These are phyloP conservation scores for Triangularia setosa DNA, from an alignment of 2,329 filamentous ascomycete species.

Conservation along the genomic window DNA sequence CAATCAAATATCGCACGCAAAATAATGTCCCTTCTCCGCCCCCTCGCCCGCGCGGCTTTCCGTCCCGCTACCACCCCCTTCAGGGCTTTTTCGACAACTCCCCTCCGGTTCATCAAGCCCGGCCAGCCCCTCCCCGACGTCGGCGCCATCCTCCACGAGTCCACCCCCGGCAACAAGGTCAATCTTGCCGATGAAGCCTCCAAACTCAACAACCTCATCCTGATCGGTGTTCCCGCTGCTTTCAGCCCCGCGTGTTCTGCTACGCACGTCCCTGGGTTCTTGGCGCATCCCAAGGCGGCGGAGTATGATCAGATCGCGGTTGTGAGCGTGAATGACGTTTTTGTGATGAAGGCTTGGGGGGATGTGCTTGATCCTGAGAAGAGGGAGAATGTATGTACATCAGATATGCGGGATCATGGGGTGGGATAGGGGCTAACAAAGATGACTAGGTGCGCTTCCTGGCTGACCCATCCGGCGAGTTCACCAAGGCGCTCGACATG, in stretches of 20 bases:
- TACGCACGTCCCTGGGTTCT: conserved; percentile 79
- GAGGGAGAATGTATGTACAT: background rate
- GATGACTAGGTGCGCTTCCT: conserved; percentile 76
- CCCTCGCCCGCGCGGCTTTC: conserved; percentile 3
- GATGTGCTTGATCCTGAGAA: conserved; percentile 70
- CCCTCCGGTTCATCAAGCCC: conserved; percentile 86
- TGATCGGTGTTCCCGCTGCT: conserved; percentile 81
- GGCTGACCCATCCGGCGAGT: conserved; percentile 72
- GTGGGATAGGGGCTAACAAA: background rate
- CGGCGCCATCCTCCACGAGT: conserved; percentile 68
- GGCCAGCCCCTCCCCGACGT: conserved; percentile 77
- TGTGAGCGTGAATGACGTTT: conserved; percentile 88
- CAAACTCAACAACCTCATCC: conserved; percentile 64
- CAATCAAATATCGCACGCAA: background rate
- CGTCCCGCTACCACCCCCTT: background rate
- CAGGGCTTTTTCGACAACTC: conserved; percentile 19
- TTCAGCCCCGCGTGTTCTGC: conserved; percentile 59
- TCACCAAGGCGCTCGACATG: conserved; percentile 80
- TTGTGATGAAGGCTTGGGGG: conserved; percentile 53
- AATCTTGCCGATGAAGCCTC: conserved; percentile 74
- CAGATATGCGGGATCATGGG: too few relatives aligned
- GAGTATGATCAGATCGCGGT: conserved; percentile 83
- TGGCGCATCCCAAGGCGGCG: conserved; percentile 73
- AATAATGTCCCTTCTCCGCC: conserved; percentile 6
- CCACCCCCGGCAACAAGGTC: conserved; percentile 87